Base-by-base conservation (phyloP, 352 stramenopile species). In the Phytophthora palmivora region DNA sequence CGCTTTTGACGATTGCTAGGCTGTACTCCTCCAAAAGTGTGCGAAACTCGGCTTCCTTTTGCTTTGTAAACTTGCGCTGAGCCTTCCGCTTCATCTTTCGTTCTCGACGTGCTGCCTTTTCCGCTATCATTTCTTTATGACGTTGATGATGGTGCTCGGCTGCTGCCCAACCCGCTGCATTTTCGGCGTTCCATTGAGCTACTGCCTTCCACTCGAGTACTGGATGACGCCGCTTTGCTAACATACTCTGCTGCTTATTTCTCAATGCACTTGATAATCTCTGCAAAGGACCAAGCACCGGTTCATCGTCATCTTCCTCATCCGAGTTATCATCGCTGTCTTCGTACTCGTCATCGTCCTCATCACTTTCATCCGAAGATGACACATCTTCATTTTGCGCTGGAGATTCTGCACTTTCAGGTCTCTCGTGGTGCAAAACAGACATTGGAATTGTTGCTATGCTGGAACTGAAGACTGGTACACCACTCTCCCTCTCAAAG, bases 11-110 rank as follows among this genome's bases (percentile, higher is more conserved):
- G 3, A 85, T 46, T 3, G 74, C 61, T 14, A 76, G 39, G 8
- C 78, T 78, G 37, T 89, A 88, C 1, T 76, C 47, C 15, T 80
- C 73, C 7, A 89, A 43, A 5, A 79, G 63, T 22, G 48, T 38
- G 6, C 71, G 74, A 32, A 85, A 87, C 36, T 88, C 80, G 6
- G 36, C 38, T 46, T 85, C 78, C 15, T 87, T 87, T 39, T 75
- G 63, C 33, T 75, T 78, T 16, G 78, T 88, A 33, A 73, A 50
- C 9, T 69, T 33, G n/a, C 67, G 69, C 6, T 89, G 78, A 19
- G 65, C 58, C 36, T 67, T 77, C 5, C 80, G 74, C 53, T 82
- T 86, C 10, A 70, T 41, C 22, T 79, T 83, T 2, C 74, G 74
- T 41, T 88, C 80, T 30, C 62, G 73, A 21, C 56, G 57, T 12